Percentiles rank a stretch among this genome's conserved stretches.
Evolutionary conservation across 169 alveolate genomes (phyloP).

Genomic region (Cryptosporidium parvum): DNA sequence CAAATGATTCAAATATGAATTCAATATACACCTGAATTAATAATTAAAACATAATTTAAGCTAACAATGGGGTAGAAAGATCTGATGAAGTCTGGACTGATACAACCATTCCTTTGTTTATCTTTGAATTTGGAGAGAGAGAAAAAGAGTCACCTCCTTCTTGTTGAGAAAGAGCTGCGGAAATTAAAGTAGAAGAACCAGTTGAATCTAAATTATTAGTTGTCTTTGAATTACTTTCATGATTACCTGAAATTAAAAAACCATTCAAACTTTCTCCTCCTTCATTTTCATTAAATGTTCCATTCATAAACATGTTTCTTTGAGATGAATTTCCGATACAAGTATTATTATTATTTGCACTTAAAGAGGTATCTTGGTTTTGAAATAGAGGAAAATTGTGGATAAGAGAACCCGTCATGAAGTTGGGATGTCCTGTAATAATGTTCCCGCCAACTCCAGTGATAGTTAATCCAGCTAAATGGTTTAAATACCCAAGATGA

Average conservation of each 20-base stretch:
- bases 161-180: background rate
- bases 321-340: background rate
- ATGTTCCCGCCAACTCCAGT: constrained; percentile 17
- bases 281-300: background rate
- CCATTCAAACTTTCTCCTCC: background rate
- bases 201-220: background rate
- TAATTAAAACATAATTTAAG: background rate
- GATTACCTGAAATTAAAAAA: background rate
- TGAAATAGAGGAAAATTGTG: constrained; percentile 5
- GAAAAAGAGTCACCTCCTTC: background rate
- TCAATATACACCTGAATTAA: background rate
- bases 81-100: background rate
- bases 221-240: background rate
- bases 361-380: background rate
- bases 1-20: background rate
- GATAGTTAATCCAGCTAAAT: constrained; percentile 28
- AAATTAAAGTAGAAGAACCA: background rate
- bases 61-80: background rate
- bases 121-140: background rate
- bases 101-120: background rate
- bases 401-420: background rate
- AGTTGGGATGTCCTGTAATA: background rate
- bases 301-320: background rate
- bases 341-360: background rate
- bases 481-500: constrained; percentile 13